These are phyloP conservation scores for Pugionium cornutum DNA, from an alignment of 345 rosid genomes.

Conservation along the genomic window DNA sequence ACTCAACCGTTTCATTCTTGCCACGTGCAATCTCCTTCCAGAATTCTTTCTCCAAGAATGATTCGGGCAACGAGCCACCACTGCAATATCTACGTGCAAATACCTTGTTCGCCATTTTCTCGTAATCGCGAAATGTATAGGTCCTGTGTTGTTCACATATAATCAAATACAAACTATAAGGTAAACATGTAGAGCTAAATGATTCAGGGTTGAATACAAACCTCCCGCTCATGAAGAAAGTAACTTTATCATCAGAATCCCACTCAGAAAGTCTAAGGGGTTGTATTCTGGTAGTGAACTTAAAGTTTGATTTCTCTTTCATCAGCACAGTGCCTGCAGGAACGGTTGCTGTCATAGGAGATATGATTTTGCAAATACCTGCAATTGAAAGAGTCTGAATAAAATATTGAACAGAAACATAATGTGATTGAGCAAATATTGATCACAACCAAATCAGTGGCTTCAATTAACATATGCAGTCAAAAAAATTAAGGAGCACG, in stretches of 20 bases:
- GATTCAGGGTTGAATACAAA: constrained; percentile 39
- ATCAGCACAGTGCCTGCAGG: constrained; percentile 98
- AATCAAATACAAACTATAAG: constrained; percentile 25
- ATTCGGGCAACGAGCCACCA: too few relatives aligned
- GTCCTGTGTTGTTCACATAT: constrained; percentile 63
- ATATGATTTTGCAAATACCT: too few relatives aligned
- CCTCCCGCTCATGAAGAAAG: constrained; percentile 99
- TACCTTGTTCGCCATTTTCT: too few relatives aligned
- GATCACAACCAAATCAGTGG: constrained; percentile 1
- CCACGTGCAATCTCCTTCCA: constrained; percentile 95
- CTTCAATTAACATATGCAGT: constrained; percentile 18
- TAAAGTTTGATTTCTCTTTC: too few relatives aligned
- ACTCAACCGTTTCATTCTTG: constrained; percentile 95
- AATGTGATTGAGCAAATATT: background rate
- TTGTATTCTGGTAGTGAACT: too few relatives aligned
- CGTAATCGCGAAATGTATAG: constrained; percentile 92
- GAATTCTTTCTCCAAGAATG: too few relatives aligned
- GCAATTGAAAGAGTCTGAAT: constrained; percentile 23
- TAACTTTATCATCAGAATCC: constrained; percentile 89
- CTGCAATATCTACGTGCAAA: too few relatives aligned
- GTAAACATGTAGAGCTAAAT: constrained; percentile 12
- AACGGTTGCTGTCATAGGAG: constrained; percentile 83
- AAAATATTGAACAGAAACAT: background rate
- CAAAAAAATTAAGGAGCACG: background rate
- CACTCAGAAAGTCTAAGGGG: constrained; percentile 98